phyloP scores from a whole-genome alignment of 805 yeast genomes.

The Wickerhamomyces sydowiorum region DNA sequence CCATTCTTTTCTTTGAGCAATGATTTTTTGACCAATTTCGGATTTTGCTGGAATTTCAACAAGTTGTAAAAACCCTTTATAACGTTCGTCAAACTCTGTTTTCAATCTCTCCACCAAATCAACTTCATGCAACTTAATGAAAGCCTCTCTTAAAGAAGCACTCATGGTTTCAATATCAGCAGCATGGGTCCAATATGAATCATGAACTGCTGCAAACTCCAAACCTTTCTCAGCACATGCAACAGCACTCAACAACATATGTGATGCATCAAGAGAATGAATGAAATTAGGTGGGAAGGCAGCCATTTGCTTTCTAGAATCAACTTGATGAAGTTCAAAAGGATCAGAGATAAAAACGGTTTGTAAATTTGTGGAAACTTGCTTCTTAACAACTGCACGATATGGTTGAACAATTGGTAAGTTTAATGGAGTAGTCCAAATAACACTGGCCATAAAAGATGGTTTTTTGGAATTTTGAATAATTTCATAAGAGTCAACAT shows the following conservation, averaged over 20 bases:
- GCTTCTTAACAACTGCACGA: constrained; percentile 58
- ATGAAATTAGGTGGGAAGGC: constrained; percentile 96
- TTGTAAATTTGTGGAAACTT: constrained; percentile 78
- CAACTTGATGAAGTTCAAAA: constrained; percentile 74
- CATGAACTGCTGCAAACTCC: constrained; percentile 92
- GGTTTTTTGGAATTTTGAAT: constrained; percentile 42
- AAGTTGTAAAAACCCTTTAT: constrained; percentile 61
- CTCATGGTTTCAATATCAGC: constrained; percentile 73
- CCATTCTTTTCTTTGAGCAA: constrained; percentile 41
- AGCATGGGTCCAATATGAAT: constrained; percentile 98
- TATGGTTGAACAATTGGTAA: constrained; percentile 97
- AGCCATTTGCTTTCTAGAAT: constrained; percentile 81
- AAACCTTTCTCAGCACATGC: constrained; percentile 62
- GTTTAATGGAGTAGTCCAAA: constrained; percentile 97
- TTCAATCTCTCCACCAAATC: constrained; percentile 67
- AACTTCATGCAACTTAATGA: constrained; percentile 69
- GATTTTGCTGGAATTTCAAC: constrained; percentile 47
- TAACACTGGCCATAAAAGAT: constrained; percentile 76
- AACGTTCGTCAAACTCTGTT: constrained; percentile 77
- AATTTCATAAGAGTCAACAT: constrained; percentile 40
- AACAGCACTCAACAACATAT: constrained; percentile 86
- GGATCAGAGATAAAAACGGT: constrained; percentile 87
- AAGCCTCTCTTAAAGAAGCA: constrained; percentile 63
- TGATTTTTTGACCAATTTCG: constrained; percentile 45
- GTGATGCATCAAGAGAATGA: constrained; percentile 95